Percentiles rank a stretch among this genome's conserved stretches.
These are phyloP conservation scores for Salisapilia sapeloensis DNA, from an alignment of 352 stramenopile genomes.

Conservation along the genomic window DNA sequence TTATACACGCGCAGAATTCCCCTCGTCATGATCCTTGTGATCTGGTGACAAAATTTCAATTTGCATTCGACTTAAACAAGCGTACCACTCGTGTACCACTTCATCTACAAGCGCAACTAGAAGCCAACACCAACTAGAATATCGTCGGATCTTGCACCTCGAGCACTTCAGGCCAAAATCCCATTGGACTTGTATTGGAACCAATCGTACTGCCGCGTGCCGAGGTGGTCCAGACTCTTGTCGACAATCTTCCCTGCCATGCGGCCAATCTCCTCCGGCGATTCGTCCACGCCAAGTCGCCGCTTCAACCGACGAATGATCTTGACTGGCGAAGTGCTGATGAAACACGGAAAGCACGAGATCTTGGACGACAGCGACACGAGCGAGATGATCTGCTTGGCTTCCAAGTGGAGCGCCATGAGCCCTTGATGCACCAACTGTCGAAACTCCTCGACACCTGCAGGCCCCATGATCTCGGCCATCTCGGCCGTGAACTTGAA, in stretches of 20 bases:
- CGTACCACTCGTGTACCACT: too few relatives aligned
- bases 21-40: too few relatives aligned
- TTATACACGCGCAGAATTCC: too few relatives aligned
- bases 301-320: constrained; percentile 31
- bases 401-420: constrained; percentile 85
- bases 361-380: constrained; percentile 82
- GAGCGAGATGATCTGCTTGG: constrained; percentile 83
- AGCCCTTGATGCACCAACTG: constrained; percentile 87
- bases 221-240: constrained; percentile 57
- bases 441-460: constrained; percentile 84
- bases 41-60: too few relatives aligned
- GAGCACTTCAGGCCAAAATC: constrained; percentile 30
- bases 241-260: constrained; percentile 40
- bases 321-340: constrained; percentile 12
- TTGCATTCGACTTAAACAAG: too few relatives aligned
- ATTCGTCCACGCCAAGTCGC: constrained; percentile 36
- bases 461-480: constrained; percentile 85
- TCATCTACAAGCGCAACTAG: too few relatives aligned
- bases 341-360: constrained; percentile 91
- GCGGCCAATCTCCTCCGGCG: constrained; percentile 27
- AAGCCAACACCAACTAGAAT: too few relatives aligned
- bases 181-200: constrained; percentile 81
- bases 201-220: constrained; percentile 76
- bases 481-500: constrained; percentile 99
- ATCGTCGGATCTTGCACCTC: too few relatives aligned